Evolutionary conservation across 179 eudicot species (phyloP).

Genomic region (Drosera spatulata): DNA sequence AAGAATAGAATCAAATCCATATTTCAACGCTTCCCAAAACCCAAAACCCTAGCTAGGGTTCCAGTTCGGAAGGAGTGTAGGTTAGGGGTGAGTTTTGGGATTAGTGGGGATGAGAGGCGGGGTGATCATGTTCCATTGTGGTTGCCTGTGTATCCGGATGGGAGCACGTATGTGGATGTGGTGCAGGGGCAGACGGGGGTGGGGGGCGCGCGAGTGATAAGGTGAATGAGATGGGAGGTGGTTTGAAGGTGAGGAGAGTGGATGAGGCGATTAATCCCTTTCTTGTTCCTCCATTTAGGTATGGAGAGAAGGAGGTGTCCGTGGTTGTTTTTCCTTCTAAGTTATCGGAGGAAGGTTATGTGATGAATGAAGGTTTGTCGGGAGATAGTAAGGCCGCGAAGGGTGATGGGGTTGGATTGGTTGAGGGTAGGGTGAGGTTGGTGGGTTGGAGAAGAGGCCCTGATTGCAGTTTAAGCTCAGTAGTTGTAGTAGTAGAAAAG

Average conservation of each 20-base stretch:
- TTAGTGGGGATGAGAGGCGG: conserved; percentile 29
- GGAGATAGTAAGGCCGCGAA: conserved; percentile 7
- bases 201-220: too few relatives aligned
- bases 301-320: conserved; percentile 53
- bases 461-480: conserved; percentile 36
- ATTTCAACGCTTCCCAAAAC: too few relatives aligned
- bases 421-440: conserved; percentile 13
- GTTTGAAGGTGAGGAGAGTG: conserved; percentile 16
- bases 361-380: not conserved
- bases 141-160: conserved; percentile 64
- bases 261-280: conserved; percentile 33
- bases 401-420: conserved; percentile 17
- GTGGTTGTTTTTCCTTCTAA: conserved; percentile 20
- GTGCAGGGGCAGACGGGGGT: too few relatives aligned
- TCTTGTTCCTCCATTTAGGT: conserved; percentile 49
- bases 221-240: conserved; percentile 19
- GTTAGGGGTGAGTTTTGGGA: conserved; percentile 26
- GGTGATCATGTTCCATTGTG: conserved; percentile 54
- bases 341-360: too few relatives aligned
- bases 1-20: too few relatives aligned
- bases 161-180: conserved; percentile 21
- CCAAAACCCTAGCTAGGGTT: conserved; percentile 9
- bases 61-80: conserved; percentile 32
- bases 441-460: conserved; percentile 28
- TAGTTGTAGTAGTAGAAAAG: conserved; percentile 29